A percentile compares a stretch with the other conserved stretches of the same genome.
phyloP scores from a whole-genome alignment of 2,329 filamentous ascomycete genomes.

The Hypoxylon sp. region DNA sequence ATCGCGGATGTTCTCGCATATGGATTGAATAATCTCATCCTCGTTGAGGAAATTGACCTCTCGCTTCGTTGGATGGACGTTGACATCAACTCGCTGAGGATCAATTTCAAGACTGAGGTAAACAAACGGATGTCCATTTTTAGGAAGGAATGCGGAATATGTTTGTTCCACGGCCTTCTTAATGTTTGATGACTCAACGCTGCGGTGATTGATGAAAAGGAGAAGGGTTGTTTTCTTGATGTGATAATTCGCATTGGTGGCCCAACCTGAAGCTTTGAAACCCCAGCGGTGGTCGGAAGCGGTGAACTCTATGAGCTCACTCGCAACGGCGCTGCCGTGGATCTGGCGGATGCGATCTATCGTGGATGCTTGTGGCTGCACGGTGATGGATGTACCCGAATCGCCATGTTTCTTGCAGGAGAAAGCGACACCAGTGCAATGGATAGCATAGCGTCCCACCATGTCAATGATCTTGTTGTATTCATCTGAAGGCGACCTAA shows the following conservation, averaged over 20 bases:
- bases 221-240: constrained; percentile 89
- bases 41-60: constrained; percentile 98
- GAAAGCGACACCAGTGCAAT: constrained; percentile 91
- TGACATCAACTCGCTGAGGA: constrained; percentile 92
- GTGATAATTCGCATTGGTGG: constrained; percentile 94
- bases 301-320: constrained; percentile 84
- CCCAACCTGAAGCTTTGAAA: constrained; percentile 83
- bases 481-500: constrained; percentile 91
- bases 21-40: constrained; percentile 90
- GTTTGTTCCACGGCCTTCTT: constrained; percentile 93
- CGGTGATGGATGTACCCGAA: constrained; percentile 82
- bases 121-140: constrained; percentile 92
- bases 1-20: constrained; percentile 83
- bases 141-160: constrained; percentile 88
- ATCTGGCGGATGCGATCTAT: constrained; percentile 91
- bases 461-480: constrained; percentile 98
- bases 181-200: constrained; percentile 89
- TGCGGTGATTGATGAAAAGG: constrained; percentile 96
- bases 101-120: constrained; percentile 95
- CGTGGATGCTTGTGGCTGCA: constrained; percentile 78
- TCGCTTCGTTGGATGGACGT: constrained; percentile 95
- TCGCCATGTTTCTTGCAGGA: constrained; percentile 98
- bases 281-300: constrained; percentile 82
- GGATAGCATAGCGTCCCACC: constrained; percentile 91
- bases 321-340: constrained; percentile 85